Conservation (phyloP, 192 early-diverging fungal genomes). For the Glomus cerebriforme region DNA sequence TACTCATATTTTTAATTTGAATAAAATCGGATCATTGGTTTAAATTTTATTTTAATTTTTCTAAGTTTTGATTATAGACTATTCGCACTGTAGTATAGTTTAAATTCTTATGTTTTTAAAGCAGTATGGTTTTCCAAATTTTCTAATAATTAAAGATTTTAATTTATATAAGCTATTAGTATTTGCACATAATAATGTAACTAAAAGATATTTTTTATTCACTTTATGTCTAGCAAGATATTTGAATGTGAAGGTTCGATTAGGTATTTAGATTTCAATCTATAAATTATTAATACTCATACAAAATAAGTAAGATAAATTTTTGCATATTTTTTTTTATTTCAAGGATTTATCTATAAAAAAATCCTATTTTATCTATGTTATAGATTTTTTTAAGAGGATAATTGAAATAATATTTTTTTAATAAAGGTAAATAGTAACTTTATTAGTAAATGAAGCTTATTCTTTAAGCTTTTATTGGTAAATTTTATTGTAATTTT, state of each 20-base stretch:
- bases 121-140: too few species aligned
- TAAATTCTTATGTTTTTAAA: too few species aligned
- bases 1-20: too few species aligned
- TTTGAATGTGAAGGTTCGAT: neutral
- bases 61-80: too few species aligned
- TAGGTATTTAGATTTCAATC: neutral
- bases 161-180: too few species aligned
- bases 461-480: constrained; percentile 27
- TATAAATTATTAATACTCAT: neutral
- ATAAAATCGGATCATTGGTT: too few species aligned
- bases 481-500: constrained; percentile 8
- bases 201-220: constrained; percentile 5
- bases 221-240: neutral
- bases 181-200: constrained; percentile 1
- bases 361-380: constrained; percentile 28
- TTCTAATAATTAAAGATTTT: too few species aligned
- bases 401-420: constrained; percentile 9
- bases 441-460: constrained; percentile 3
- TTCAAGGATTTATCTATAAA: too few species aligned
- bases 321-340: too few species aligned
- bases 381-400: constrained; percentile 31
- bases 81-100: too few species aligned
- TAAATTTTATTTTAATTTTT: too few species aligned
- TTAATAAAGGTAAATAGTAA: constrained; percentile 7
- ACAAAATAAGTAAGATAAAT: too few species aligned